Evolutionary conservation across 2,329 filamentous ascomycete genomes (phyloP).

Genomic region (Aspergillus amoenus): DNA sequence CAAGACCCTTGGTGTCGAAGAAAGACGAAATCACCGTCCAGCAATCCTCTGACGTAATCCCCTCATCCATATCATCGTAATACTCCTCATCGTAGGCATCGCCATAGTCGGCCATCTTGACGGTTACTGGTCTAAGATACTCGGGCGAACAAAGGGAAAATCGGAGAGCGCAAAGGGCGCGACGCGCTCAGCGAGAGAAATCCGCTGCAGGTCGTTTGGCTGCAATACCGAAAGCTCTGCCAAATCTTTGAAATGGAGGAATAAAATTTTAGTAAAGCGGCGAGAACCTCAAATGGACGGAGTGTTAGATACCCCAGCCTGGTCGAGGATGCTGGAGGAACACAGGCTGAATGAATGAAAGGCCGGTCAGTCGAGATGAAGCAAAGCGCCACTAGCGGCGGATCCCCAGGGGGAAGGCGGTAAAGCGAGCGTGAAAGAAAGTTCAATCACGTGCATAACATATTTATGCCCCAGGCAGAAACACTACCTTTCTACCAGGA

Average conservation of each 20-base stretch:
- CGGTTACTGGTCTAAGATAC: slow-evolving; percentile 13
- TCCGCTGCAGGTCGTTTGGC: slow-evolving; percentile 16
- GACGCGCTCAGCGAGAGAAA: slow-evolving; percentile 26
- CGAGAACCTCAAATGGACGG: slow-evolving; percentile 28
- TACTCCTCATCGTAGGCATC: slow-evolving; percentile 68
- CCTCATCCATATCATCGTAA: slow-evolving; percentile 66
- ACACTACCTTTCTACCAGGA: not conserved
- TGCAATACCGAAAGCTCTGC: slow-evolving; percentile 11
- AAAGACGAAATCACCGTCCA: slow-evolving; percentile 98
- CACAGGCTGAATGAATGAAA: slow-evolving; percentile 18
- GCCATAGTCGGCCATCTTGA: slow-evolving; percentile 56
- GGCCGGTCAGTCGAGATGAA: slow-evolving; percentile 17
- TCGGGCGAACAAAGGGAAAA: slow-evolving; percentile 1
- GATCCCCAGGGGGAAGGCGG: slow-evolving; percentile 22
- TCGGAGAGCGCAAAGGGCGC: slow-evolving; percentile 25
- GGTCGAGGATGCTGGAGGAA: slow-evolving; percentile 24
- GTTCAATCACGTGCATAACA: slow-evolving; percentile 21
- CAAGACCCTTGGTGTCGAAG: slow-evolving; percentile 92
- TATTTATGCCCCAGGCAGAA: slow-evolving; percentile 1
- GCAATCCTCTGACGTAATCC: slow-evolving; percentile 94
- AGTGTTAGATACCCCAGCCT: slow-evolving; percentile 24
- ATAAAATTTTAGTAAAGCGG: slow-evolving; percentile 15
- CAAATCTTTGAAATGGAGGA: not conserved
- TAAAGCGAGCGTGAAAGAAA: not conserved
- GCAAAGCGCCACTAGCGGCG: slow-evolving; percentile 32